Evolutionary conservation across 768 basidiomycete genomes (phyloP), one percentile per base, ranked within the genome.

Genomic region (Galerina marginata): DNA sequence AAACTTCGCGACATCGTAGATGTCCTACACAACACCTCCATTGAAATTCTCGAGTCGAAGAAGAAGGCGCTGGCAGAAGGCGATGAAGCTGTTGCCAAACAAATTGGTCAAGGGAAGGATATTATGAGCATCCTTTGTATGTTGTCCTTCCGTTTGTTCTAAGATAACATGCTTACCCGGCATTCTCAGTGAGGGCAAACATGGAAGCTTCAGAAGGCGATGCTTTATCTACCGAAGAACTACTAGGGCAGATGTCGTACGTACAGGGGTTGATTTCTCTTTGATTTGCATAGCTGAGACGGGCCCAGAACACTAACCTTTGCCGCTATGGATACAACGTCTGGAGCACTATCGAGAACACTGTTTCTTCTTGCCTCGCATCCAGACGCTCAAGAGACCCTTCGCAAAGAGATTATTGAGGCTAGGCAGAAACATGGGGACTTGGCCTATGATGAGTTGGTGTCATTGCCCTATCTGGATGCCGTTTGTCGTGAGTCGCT

Each of bases 121-220:
- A 75, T 84, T n/a, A 73, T 83, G 61, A 82, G 78, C 58, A 74
- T 82, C 40, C 64, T 83, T 23, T 67, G 82, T 84, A 63, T 42
- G 80, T 63, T 16, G 14, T 39, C 12, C 20, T 7, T 44, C n/a
- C 25, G 23, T 25, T 38, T 2, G 12, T 14, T 33, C 29, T 2
- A 12, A 15, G 33, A 6, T 6, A 16, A 4, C 6, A 36, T 20
- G 7, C 37, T 50, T 14, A 33, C 37, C 2, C 6, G 10, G n/a
- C 14, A n/a, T 25, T 11, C 45, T 25, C 58, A 81, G 80, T 81
- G 52, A 71, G 69, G 59, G 75, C 72, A 2, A 81, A 80, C 52
- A 71, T 77, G 69, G 60, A 63, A 9, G 73, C 75, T 0, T 65
- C 70, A 7, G 67, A 69, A 16, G 68, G 68, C 16, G 75, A 78